A percentile compares a stretch with the other conserved stretches of the same genome.
Conservation (phyloP, 139 green algal genomes). For the Zygnema cylindricum region DNA sequence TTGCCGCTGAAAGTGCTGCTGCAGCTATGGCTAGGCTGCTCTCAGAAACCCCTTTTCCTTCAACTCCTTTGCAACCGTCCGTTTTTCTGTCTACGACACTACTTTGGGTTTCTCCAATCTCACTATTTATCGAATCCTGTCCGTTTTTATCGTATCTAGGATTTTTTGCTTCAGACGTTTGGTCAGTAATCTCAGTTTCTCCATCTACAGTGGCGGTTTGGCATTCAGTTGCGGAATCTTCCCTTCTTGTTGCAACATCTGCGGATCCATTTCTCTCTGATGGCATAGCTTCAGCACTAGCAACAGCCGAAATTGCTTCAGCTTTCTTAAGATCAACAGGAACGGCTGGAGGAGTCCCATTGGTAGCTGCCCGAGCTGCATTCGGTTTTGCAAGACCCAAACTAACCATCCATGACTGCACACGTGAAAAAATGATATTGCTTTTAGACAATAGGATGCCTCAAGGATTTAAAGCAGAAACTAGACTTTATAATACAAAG, state of each 20-base stretch:
- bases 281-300: not conserved
- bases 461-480: no score
- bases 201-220: no score
- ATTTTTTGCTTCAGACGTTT: not conserved
- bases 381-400: not conserved
- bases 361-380: not conserved
- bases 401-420: not conserved
- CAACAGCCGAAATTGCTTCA: not conserved
- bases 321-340: not conserved
- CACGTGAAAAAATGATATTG: not conserved
- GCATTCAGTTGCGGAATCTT: not conserved
- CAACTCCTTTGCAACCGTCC: not conserved
- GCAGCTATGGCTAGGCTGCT: conserved; percentile 13
- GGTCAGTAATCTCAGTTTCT: not conserved
- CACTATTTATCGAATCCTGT: not conserved
- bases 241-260: not conserved
- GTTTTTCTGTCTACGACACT: not conserved
- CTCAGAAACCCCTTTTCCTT: conserved; percentile 5
- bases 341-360: not conserved
- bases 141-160: no score
- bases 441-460: no score
- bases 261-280: no score
- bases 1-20: conserved; percentile 28
- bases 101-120: not conserved
- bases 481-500: no score